Base-by-base conservation (phyloP, 2,329 filamentous ascomycete genomes). In the Alternaria conjuncta region DNA sequence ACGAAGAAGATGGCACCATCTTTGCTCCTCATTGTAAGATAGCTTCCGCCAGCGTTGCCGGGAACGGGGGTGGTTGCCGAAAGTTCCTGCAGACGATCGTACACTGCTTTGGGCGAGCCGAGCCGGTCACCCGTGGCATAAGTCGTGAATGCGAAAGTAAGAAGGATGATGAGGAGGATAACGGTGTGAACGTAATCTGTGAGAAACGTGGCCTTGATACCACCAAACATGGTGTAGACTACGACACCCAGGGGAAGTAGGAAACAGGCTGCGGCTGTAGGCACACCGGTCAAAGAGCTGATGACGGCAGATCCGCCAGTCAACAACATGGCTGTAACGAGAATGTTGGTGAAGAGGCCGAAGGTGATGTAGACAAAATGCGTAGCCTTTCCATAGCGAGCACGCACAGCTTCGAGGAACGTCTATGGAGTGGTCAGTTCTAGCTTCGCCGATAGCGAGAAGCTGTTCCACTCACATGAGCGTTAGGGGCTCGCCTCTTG, bases 271-370 rank as follows among this genome's bases (percentile, higher is more conserved):
- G 93, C 94, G 8, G 90, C 89, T 11, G 91, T 93, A 41, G 88
- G 86, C 74, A 94, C 90, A 32, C 92, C 92, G 2, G 91, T 76
- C 6, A 75, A 4, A 10, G 72, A 72, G 9, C 70, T 70, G 11
- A 78, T 70, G 15, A 94, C 94, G 3, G 92, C 91, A 2, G 89
- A 89, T 50, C 93, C 94, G 60, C 94, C 94, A 23, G 93, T 93
- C 63, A 97, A 86, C 45, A 97, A 82, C 93, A 96, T 96, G 51
- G 93, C 88, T 2, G 93, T 95, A n/a, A 97, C 94, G 3, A 97
- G 85, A 45, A 96, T 92, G 75, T 96, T 82, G 32, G 93, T 96
- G 80, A 92, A 90, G 6, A 96, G 83, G 21, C 91, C 93, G 66
- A 97, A 97, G 2, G 90, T 84, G 64, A 94, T 91, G 78, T 93